These are phyloP conservation scores for Xylariaceae sp. DNA, from an alignment of 2,329 filamentous ascomycete genomes.

Conservation along the genomic window DNA sequence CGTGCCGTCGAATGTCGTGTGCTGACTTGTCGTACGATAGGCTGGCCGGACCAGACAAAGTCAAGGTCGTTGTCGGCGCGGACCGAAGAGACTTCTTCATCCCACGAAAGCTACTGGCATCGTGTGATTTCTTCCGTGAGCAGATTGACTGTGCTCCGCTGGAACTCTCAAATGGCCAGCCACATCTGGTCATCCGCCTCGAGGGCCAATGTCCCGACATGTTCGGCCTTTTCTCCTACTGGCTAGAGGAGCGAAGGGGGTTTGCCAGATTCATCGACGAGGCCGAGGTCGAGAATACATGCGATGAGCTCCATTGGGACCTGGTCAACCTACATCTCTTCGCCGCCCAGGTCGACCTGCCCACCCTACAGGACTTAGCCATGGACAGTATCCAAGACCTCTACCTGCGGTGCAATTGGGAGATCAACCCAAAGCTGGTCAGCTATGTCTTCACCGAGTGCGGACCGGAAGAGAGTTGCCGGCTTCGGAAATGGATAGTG, in stretches of 20 bases:
- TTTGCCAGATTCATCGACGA: constrained; percentile 24
- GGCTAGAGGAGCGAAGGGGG: constrained; percentile 25
- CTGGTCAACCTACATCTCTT: constrained; percentile 55
- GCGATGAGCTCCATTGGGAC: constrained; percentile 48
- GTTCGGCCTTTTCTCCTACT: constrained; percentile 30
- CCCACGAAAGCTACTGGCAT: constrained; percentile 24
- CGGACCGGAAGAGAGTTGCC: constrained; percentile 43
- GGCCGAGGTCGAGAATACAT: constrained; percentile 16
- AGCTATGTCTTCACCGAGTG: constrained; percentile 51
- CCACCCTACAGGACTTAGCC: constrained; percentile 49
- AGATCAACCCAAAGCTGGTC: constrained; percentile 48
- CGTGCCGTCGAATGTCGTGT: constrained; percentile 5
- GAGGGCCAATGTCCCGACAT: constrained; percentile 29
- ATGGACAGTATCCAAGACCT: constrained; percentile 58
- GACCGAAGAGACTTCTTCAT: constrained; percentile 25
- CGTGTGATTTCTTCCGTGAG: constrained; percentile 26
- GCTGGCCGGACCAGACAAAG: constrained; percentile 17
- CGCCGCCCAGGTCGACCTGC: constrained; percentile 46
- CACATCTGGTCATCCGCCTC: constrained; percentile 21
- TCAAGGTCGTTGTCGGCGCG: constrained; percentile 28
- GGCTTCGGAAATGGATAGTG: constrained; percentile 55
- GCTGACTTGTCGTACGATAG: constrained; percentile 5
- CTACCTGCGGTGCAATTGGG: constrained; percentile 55
- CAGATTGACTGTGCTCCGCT: constrained; percentile 20
- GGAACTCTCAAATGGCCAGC: constrained; percentile 18